Evolutionary conservation across 441 rosid species (phyloP).

Genomic region (Melastoma candidum): DNA sequence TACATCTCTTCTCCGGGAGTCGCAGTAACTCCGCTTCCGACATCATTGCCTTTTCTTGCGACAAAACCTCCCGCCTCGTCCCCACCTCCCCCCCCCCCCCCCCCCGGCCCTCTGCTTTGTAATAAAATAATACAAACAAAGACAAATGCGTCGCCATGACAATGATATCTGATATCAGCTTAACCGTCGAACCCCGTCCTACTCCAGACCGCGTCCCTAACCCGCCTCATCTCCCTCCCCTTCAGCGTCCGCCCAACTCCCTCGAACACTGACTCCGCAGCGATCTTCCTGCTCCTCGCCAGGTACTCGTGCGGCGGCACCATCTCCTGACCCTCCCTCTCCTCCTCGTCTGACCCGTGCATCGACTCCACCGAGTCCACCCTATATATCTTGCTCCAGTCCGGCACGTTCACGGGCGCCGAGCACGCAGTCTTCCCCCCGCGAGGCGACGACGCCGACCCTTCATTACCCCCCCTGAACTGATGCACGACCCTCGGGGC

Average conservation of each 20-base stretch:
- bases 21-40: no score
- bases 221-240: conserved; percentile 71
- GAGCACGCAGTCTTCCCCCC: conserved; percentile 59
- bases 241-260: conserved; percentile 78
- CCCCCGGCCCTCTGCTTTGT: no score
- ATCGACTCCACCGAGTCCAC: conserved; percentile 28
- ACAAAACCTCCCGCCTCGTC: no score
- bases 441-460: conserved; percentile 22
- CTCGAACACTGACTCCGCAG: conserved; percentile 48
- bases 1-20: no score
- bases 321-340: conserved; percentile 50
- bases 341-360: conserved; percentile 64
- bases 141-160: no score
- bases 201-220: conserved; percentile 78
- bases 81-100: no score
- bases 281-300: conserved; percentile 38
- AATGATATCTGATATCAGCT: conserved; percentile 3
- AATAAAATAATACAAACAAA: no score
- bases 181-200: conserved; percentile 76
- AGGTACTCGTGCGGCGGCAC: conserved; percentile 90
- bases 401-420: conserved; percentile 23
- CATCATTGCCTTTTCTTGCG: no score
- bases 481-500: conserved; percentile 9
- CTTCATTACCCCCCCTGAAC: neutral
- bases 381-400: no score